These are phyloP conservation scores for Fraxinus excelsior DNA, from an alignment of 257 asterid species.

Conservation along the genomic window DNA sequence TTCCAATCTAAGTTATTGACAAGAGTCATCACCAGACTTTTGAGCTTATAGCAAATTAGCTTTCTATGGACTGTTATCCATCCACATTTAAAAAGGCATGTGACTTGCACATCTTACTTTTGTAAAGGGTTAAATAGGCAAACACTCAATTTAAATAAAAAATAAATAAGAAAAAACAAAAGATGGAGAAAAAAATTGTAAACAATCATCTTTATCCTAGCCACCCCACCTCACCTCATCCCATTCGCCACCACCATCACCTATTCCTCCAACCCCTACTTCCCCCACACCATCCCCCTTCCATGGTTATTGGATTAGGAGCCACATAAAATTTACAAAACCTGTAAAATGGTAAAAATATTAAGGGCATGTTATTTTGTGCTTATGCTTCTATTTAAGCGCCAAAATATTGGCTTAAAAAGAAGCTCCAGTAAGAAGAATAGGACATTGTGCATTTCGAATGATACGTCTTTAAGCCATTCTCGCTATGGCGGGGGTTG, in stretches of 20 bases:
- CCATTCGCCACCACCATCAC: not conserved
- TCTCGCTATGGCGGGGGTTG: not conserved
- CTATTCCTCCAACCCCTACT: not conserved
- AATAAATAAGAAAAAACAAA: not conserved
- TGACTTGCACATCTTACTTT: not conserved
- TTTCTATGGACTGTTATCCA: not conserved
- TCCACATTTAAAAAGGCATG: not conserved
- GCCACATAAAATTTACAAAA: not conserved
- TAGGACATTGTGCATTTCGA: too few relatives aligned
- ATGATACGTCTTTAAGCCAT: not conserved
- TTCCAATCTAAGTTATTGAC: not conserved
- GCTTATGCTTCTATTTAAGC: too few relatives aligned
- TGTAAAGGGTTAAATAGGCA: not conserved
- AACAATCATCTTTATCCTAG: not conserved
- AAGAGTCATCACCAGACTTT: not conserved
- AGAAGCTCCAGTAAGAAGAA: too few relatives aligned
- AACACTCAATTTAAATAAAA: not conserved
- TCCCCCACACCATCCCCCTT: not conserved
- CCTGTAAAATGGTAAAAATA: not conserved
- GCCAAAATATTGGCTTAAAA: too few relatives aligned
- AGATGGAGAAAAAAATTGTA: not conserved
- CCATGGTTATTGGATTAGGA: not conserved
- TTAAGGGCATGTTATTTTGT: too few relatives aligned
- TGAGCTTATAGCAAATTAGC: not conserved
- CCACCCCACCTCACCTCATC: not conserved